A percentile compares a stretch with the other conserved stretches of the same genome.
Evolutionary conservation across 2,329 filamentous ascomycete species (phyloP).

Genomic region (Leptographium radiaticola): DNA sequence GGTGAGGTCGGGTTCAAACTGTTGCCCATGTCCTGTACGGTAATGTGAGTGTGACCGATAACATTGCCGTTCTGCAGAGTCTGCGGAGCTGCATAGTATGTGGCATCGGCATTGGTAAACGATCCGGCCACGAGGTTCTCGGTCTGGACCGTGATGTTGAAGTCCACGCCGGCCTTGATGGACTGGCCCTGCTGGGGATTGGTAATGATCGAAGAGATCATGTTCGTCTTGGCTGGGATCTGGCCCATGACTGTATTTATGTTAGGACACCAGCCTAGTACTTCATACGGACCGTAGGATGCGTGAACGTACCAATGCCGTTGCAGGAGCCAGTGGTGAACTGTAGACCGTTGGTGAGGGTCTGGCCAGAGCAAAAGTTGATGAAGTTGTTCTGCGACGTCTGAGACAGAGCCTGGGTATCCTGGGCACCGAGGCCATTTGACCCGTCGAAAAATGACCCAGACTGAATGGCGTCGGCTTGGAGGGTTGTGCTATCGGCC

Average conservation of each 20-base stretch:
- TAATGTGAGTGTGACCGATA: slow-evolving; percentile 47
- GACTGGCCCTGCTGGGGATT: slow-evolving; percentile 36
- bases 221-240: slow-evolving; percentile 38
- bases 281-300: no score
- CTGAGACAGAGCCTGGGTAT: slow-evolving; percentile 16
- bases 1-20: slow-evolving; percentile 33
- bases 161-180: slow-evolving; percentile 33
- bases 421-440: slow-evolving; percentile 17
- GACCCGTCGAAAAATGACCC: slow-evolving; percentile 22
- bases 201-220: slow-evolving; percentile 41
- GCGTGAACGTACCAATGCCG: slow-evolving; percentile 34
- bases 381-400: slow-evolving; percentile 41
- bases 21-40: slow-evolving; percentile 40
- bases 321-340: slow-evolving; percentile 47
- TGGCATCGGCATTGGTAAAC: slow-evolving; percentile 46
- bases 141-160: slow-evolving; percentile 38
- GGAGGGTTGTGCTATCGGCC: slow-evolving; percentile 14
- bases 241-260: slow-evolving; percentile 37
- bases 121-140: slow-evolving; percentile 39
- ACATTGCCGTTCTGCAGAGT: slow-evolving; percentile 33
- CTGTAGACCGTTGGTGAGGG: slow-evolving; percentile 48
- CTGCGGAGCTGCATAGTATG: slow-evolving; percentile 48
- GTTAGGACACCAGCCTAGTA: background rate
- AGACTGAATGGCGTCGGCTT: slow-evolving; percentile 18
- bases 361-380: slow-evolving; percentile 44